Evolutionary conservation across 1,284 basidiomycete species (phyloP).

Genomic region (Heterobasidion parviporum): DNA sequence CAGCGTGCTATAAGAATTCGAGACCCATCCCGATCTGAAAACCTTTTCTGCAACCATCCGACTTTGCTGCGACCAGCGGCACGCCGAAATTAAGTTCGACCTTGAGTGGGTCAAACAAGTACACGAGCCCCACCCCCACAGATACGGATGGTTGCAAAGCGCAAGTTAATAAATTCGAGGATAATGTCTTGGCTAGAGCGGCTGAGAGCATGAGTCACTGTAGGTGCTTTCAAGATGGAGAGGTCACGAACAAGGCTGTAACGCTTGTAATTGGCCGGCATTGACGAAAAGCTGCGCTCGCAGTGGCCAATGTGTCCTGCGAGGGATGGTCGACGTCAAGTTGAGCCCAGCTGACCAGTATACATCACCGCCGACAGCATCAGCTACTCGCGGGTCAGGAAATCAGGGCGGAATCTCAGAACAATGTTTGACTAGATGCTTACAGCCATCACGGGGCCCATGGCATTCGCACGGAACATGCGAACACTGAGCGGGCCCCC

Average conservation of each 20-base stretch:
- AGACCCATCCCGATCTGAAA: conserved; percentile 91
- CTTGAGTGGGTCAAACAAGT: conserved; percentile 77
- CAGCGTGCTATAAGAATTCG: conserved; percentile 54
- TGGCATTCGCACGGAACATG: conserved; percentile 76
- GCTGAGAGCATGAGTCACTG: neutral
- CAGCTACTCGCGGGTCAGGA: conserved; percentile 28
- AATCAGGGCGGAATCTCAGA: neutral
- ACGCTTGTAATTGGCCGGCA: conserved; percentile 70
- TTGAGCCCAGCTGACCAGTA: conserved; percentile 83
- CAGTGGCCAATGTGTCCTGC: conserved; percentile 80
- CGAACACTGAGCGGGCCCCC: conserved; percentile 90
- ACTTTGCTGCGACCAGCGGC: conserved; percentile 71
- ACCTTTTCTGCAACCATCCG: conserved; percentile 75
- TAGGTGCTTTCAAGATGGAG: conserved; percentile 3
- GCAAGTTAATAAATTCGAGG: conserved; percentile 28
- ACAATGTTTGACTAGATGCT: conserved; percentile 14
- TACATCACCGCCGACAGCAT: conserved; percentile 86
- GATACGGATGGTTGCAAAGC: conserved; percentile 59
- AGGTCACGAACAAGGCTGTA: conserved; percentile 45
- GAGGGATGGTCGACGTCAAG: conserved; percentile 74
- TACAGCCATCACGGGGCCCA: conserved; percentile 79
- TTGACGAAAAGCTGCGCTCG: conserved; percentile 86
- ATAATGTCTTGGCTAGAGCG: conserved; percentile 28
- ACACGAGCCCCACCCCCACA: conserved; percentile 86
- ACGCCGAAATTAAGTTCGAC: conserved; percentile 92